Evolutionary conservation across 805 yeast genomes (phyloP).

Genomic region (Starmerella scarabaei): DNA sequence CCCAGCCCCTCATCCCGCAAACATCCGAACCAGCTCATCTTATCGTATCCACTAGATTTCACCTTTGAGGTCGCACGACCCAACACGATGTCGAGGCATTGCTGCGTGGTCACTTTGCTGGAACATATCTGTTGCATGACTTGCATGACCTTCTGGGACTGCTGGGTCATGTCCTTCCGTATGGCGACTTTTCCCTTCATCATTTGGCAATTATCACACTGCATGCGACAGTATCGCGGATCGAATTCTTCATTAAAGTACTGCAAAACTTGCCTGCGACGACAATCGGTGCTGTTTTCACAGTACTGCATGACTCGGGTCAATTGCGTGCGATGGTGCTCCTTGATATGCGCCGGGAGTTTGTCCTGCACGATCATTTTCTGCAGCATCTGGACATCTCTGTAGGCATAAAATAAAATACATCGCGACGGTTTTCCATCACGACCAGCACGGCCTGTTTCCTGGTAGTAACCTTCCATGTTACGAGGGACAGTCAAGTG

Average conservation of each 20-base stretch:
- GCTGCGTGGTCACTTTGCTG: constrained; percentile 54
- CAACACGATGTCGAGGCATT: constrained; percentile 64
- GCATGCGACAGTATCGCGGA: constrained; percentile 46
- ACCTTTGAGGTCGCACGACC: constrained; percentile 47
- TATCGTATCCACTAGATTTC: constrained; percentile 53
- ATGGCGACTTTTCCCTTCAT: constrained; percentile 30
- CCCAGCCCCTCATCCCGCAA: constrained; percentile 45
- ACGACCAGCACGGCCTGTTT: constrained; percentile 96
- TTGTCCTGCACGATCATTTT: constrained; percentile 70
- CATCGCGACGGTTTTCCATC: constrained; percentile 80
- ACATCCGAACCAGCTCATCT: constrained; percentile 49
- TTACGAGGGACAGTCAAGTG: constrained; percentile 82
- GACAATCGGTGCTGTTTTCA: constrained; percentile 80
- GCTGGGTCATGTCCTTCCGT: constrained; percentile 50
- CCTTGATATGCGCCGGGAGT: constrained; percentile 48
- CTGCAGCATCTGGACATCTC: constrained; percentile 67
- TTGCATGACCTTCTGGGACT: constrained; percentile 45
- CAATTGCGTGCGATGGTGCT: constrained; percentile 62
- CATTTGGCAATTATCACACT: constrained; percentile 72
- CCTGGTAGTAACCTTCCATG: constrained; percentile 93
- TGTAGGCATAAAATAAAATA: constrained; percentile 64
- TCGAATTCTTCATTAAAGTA: constrained; percentile 81
- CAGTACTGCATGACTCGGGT: constrained; percentile 82
- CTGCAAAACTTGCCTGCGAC: constrained; percentile 76
- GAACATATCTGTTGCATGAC: constrained; percentile 44